Evolutionary conservation across 2,329 filamentous ascomycete species (phyloP).

Genomic region (Elsinoe arachidis): DNA sequence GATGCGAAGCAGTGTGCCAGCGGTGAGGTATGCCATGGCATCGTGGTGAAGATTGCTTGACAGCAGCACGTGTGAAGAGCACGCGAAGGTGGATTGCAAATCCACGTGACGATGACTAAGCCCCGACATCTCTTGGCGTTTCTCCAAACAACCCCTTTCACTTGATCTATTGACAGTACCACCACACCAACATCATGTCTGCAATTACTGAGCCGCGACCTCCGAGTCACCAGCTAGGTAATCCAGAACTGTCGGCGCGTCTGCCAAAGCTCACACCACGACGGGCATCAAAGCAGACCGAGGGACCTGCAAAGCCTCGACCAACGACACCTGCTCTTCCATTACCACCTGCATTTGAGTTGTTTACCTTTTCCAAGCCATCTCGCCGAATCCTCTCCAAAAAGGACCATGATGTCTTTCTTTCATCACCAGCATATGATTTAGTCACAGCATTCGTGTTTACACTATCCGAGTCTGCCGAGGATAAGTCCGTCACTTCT

Average conservation of each 20-base stretch:
- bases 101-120: neutral
- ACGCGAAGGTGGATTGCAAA: neutral
- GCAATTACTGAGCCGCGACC: constrained; percentile 15
- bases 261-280: constrained; percentile 62
- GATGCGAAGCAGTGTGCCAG: neutral
- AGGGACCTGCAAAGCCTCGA: constrained; percentile 42
- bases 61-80: neutral
- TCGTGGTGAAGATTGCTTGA: neutral
- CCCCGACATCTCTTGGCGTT: neutral
- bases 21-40: neutral
- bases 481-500: constrained; percentile 56
- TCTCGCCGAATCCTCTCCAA: constrained; percentile 71
- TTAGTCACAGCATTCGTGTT: constrained; percentile 82
- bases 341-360: constrained; percentile 53
- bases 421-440: constrained; percentile 63
- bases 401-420: constrained; percentile 72
- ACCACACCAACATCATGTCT: constrained; percentile 16
- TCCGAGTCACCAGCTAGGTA: neutral
- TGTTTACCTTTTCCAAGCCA: constrained; percentile 57
- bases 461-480: constrained; percentile 71
- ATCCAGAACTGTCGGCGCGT: constrained; percentile 45
- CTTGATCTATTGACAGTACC: neutral
- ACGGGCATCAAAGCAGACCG: constrained; percentile 35
- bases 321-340: constrained; percentile 70
- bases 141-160: neutral